phyloP scores from a whole-genome alignment of 108 stramenopile species.

The Tribonema minus region DNA sequence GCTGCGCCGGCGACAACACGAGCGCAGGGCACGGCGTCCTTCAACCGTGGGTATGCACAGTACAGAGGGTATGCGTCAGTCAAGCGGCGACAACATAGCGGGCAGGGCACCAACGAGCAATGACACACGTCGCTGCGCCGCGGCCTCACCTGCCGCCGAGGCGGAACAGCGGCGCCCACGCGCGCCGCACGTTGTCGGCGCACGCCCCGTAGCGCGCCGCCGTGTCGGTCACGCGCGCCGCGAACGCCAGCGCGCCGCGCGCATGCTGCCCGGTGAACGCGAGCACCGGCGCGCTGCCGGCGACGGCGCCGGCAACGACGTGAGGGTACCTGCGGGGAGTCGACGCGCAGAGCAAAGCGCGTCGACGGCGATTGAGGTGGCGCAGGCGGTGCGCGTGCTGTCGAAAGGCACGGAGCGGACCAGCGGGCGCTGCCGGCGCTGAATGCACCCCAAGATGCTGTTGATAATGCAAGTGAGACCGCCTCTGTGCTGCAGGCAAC shows the following conservation, averaged over 20 bases:
- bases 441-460: no score
- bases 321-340: no score
- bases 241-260: conserved; percentile 6
- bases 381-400: no score
- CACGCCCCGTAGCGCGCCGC: conserved; percentile 33
- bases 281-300: conserved; percentile 64
- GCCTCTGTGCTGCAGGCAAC: no score
- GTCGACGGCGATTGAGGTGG: no score
- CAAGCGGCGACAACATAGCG: not conserved
- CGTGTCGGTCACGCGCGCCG: conserved; percentile 12
- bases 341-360: no score
- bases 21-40: no score
- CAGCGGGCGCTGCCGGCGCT: no score
- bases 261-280: conserved; percentile 35
- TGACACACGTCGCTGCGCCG: not conserved
- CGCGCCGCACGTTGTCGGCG: conserved; percentile 22
- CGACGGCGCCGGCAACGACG: conserved; percentile 73
- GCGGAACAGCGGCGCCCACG: conserved; percentile 9
- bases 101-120: not conserved
- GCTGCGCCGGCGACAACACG: not conserved
- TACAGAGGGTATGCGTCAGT: not conserved
- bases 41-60: not conserved
- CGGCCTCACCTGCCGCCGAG: not conserved
- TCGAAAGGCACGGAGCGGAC: no score
- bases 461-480: no score